Conservation (phyloP, 78 protist genomes). For the Guillardia theta region DNA sequence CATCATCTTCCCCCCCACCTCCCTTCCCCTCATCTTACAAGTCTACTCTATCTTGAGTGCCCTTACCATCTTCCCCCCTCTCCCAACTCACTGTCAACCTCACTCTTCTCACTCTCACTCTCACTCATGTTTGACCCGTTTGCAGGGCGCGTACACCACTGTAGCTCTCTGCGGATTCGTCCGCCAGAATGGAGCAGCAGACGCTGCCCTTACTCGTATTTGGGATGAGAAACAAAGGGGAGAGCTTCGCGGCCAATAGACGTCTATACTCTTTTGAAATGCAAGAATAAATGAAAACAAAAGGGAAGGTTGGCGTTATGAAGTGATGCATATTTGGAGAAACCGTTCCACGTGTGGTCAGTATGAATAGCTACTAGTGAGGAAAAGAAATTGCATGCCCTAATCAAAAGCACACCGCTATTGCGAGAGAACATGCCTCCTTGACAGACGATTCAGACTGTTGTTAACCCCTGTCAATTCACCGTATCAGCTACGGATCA, state of each 20-base stretch:
- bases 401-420: no score
- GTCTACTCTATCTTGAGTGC: background rate
- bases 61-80: background rate
- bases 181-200: background rate
- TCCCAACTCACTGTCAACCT: background rate
- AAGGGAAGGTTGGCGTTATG: no score
- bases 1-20: background rate
- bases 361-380: no score
- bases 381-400: no score
- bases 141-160: slow-evolving; percentile 40
- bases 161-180: slow-evolving; percentile 33
- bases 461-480: no score
- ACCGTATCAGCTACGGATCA: no score
- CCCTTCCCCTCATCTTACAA: background rate
- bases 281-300: no score
- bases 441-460: no score
- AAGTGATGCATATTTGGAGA: no score
- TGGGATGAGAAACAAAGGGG: slow-evolving; percentile 30
- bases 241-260: slow-evolving; percentile 4
- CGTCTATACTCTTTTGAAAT: no score
- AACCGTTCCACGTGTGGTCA: no score
- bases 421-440: no score
- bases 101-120: background rate
- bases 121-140: background rate
- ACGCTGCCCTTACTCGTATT: background rate